These are phyloP conservation scores for Trichoderma breve DNA, from an alignment of 2,329 filamentous ascomycete species.

Conservation along the genomic window DNA sequence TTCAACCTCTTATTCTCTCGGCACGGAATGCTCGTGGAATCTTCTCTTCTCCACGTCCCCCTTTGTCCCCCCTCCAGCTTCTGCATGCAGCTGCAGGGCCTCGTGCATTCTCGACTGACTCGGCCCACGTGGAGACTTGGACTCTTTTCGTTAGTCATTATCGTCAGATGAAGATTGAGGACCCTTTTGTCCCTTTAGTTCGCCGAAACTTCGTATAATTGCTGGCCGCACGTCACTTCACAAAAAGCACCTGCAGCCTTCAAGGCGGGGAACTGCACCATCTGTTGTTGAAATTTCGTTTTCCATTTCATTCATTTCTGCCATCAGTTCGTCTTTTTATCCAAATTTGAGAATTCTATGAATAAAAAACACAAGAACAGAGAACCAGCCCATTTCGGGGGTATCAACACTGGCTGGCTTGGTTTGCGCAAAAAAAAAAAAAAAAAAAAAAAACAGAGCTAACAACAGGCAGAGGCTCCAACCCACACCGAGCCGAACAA, in stretches of 20 bases:
- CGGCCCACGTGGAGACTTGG: background rate
- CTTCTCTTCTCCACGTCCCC: background rate
- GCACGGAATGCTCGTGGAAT: background rate
- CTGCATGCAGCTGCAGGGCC: background rate
- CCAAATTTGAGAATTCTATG: background rate
- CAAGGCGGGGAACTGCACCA: background rate
- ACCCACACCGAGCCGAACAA: background rate
- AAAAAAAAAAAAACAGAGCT: background rate
- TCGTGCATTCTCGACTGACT: conserved; percentile 4
- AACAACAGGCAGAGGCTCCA: background rate
- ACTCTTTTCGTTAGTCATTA: background rate
- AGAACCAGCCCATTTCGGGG: background rate
- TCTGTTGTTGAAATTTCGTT: background rate
- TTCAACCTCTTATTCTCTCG: background rate
- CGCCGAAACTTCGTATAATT: background rate
- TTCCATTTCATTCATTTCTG: background rate
- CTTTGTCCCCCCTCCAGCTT: background rate
- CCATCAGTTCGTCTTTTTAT: background rate
- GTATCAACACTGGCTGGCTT: background rate
- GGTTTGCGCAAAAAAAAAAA: background rate
- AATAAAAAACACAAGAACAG: background rate
- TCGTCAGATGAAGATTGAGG: background rate
- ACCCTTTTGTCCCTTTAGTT: background rate
- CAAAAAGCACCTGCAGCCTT: background rate
- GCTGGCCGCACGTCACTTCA: background rate